A percentile compares a stretch with the other conserved stretches of the same genome.
These are phyloP conservation scores for Pneumocystis jirovecii DNA, from an alignment of 1,139 yeast species.

Conservation along the genomic window DNA sequence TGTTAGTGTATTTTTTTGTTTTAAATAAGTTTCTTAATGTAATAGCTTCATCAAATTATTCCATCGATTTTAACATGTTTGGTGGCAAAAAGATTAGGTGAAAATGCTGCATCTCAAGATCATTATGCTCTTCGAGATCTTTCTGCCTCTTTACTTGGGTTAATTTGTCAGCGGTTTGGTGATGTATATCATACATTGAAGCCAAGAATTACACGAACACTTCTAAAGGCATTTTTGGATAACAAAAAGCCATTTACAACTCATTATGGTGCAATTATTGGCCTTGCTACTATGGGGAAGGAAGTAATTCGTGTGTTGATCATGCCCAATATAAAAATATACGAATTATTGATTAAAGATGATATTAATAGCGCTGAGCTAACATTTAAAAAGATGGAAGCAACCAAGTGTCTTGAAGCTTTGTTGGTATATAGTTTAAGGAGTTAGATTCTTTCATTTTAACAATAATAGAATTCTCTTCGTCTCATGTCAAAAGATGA, in stretches of 20 bases:
- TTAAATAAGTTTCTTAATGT: neutral
- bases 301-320: constrained; percentile 79
- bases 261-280: constrained; percentile 80
- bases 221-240: constrained; percentile 79
- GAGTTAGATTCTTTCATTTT: neutral
- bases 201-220: constrained; percentile 86
- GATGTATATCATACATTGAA: constrained; percentile 77
- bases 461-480: neutral
- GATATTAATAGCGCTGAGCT: constrained; percentile 17
- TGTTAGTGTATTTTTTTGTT: constrained; percentile 9
- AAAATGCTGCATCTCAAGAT: constrained; percentile 21
- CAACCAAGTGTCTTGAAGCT: constrained; percentile 7
- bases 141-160: constrained; percentile 70
- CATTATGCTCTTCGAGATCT: constrained; percentile 52
- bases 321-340: constrained; percentile 68
- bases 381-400: constrained; percentile 14
- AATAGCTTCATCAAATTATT: constrained; percentile 71
- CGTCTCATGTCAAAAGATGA: constrained; percentile 2
- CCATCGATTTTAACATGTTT: constrained; percentile 84
- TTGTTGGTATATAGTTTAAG: neutral
- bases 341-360: constrained; percentile 48
- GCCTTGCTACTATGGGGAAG: constrained; percentile 67
- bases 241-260: constrained; percentile 69
- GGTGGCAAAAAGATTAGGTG: constrained; percentile 80
- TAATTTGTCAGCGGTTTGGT: constrained; percentile 64